Conservation (phyloP, 148 eudicot species). For the Agrostemma githago region DNA sequence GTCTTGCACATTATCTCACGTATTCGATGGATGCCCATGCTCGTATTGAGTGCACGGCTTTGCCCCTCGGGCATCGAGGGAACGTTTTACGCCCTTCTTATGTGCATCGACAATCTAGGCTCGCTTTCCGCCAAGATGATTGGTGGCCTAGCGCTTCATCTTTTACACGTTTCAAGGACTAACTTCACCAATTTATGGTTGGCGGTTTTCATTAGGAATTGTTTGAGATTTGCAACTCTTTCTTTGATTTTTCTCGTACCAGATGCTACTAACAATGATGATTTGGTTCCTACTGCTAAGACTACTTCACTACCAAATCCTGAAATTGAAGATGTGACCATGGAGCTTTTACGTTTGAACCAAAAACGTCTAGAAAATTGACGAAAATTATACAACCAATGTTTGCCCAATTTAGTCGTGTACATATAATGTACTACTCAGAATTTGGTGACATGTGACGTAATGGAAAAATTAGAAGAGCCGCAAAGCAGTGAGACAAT, state of each 20-base stretch:
- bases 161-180: constrained; percentile 51
- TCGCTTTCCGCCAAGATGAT: constrained; percentile 44
- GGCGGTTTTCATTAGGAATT: constrained; percentile 43
- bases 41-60: constrained; percentile 48
- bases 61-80: constrained; percentile 68
- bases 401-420: not conserved
- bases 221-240: constrained; percentile 44
- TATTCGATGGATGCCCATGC: constrained; percentile 65
- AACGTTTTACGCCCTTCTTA: constrained; percentile 55
- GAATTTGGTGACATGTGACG: too few relatives aligned
- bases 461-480: too few relatives aligned
- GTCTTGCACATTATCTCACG: constrained; percentile 32
- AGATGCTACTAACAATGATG: constrained; percentile 35
- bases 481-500: too few relatives aligned
- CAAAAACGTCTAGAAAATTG: constrained; percentile 11
- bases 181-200: constrained; percentile 56
- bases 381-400: not conserved
- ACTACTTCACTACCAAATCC: not conserved
- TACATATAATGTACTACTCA: not conserved
- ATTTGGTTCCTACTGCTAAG: constrained; percentile 27
- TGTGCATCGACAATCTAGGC: constrained; percentile 67
- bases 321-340: constrained; percentile 8
- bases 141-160: constrained; percentile 51
- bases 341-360: constrained; percentile 40
- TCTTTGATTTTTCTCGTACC: constrained; percentile 51